Evolutionary conservation across 768 basidiomycete species (phyloP).

Genomic region (Suillus fuscotomentosus): DNA sequence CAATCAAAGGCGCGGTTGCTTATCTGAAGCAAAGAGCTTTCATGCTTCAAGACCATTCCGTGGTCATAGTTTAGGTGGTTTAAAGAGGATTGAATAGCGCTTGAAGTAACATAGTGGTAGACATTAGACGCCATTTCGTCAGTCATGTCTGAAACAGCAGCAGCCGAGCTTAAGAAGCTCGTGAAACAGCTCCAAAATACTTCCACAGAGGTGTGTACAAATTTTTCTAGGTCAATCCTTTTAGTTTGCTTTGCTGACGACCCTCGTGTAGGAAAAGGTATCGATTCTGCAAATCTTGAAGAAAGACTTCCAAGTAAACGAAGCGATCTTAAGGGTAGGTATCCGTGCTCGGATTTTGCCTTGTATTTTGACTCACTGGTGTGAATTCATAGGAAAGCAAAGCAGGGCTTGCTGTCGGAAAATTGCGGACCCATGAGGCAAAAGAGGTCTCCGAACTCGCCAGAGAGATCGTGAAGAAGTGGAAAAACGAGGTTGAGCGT

Average conservation of each 20-base stretch:
- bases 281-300: conserved; percentile 61
- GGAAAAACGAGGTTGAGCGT: conserved; percentile 87
- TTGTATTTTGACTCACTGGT: background rate
- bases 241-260: conserved; percentile 33
- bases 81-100: conserved; percentile 5
- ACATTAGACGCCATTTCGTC: conserved; percentile 15
- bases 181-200: conserved; percentile 76
- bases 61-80: background rate
- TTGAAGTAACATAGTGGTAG: conserved; percentile 15
- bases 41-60: background rate
- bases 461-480: conserved; percentile 89
- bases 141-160: conserved; percentile 36
- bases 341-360: conserved; percentile 14
- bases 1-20: background rate
- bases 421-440: conserved; percentile 70
- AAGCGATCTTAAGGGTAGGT: conserved; percentile 72
- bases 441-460: conserved; percentile 80
- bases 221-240: conserved; percentile 36
- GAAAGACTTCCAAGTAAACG: conserved; percentile 65
- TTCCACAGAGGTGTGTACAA: conserved; percentile 51
- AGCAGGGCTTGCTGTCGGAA: conserved; percentile 89
- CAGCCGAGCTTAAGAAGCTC: conserved; percentile 71
- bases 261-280: conserved; percentile 54
- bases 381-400: conserved; percentile 71
- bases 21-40: background rate